phyloP scores from a whole-genome alignment of 2,329 filamentous ascomycete species.

The Sporothrix inflata region DNA sequence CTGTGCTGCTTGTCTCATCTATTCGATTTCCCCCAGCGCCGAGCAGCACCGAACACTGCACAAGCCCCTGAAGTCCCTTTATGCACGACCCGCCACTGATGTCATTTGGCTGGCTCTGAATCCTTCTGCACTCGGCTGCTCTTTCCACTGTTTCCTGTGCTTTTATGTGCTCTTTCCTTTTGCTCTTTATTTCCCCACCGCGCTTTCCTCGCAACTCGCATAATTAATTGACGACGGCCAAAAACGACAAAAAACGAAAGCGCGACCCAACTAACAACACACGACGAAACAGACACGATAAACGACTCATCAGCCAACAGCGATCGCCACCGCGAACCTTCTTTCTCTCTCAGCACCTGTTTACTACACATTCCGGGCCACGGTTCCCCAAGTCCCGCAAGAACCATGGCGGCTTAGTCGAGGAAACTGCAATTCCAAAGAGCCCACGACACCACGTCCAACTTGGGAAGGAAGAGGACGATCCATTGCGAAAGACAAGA shows the following conservation, averaged over 20 bases:
- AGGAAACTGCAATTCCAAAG: neutral
- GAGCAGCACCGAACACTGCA: neutral
- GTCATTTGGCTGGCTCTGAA: conserved; percentile 17
- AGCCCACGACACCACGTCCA: neutral
- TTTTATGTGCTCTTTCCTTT: conserved; percentile 7
- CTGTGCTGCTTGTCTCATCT: neutral
- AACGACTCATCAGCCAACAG: neutral
- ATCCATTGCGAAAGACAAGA: neutral
- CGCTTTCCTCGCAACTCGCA: neutral
- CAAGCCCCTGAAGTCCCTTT: neutral
- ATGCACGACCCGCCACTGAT: conserved; percentile 21
- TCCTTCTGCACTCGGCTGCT: neutral
- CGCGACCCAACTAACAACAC: neutral
- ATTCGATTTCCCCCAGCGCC: no score
- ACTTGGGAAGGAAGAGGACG: conserved; percentile 17
- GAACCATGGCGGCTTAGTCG: conserved; percentile 7
- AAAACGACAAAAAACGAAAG: neutral
- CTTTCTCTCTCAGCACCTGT: neutral
- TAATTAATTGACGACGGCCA: neutral
- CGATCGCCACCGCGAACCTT: neutral
- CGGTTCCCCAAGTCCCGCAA: neutral
- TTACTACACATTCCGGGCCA: neutral
- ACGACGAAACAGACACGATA: neutral
- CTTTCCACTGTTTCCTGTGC: neutral
- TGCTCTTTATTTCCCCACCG: neutral